Evolutionary conservation across 2,329 filamentous ascomycete species (phyloP).

Genomic region (Amylocarpus encephaloides): DNA sequence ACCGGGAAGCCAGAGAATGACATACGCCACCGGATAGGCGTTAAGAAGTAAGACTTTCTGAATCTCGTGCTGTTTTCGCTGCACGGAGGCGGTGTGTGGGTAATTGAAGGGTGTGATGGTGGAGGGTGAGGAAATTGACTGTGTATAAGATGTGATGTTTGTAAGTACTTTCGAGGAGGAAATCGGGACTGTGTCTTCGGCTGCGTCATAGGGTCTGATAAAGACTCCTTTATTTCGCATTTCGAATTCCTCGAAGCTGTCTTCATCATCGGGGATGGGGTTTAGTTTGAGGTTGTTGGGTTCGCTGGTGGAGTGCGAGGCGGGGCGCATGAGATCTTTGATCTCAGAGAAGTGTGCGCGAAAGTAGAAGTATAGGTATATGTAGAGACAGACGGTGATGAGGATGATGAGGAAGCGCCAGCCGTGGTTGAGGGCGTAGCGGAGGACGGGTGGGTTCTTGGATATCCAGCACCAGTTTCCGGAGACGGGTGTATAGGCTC

Average conservation of each 20-base stretch:
- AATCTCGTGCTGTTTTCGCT: conserved; percentile 3
- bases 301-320: neutral
- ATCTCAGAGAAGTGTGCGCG: conserved; percentile 1
- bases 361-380: conserved; percentile 32
- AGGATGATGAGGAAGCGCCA: conserved; percentile 34
- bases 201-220: neutral
- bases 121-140: neutral
- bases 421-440: conserved; percentile 35
- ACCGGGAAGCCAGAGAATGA: conserved; percentile 35
- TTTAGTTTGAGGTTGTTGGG: neutral
- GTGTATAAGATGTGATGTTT: conserved; percentile 3
- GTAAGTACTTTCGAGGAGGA: conserved; percentile 3
- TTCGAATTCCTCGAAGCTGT: conserved; percentile 1
- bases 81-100: neutral
- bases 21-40: conserved; percentile 34
- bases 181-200: neutral
- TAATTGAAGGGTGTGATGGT: neutral
- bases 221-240: conserved; percentile 1
- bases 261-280: neutral
- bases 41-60: conserved; percentile 33
- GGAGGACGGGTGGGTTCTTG: conserved; percentile 27
- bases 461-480: conserved; percentile 39
- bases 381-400: conserved; percentile 31
- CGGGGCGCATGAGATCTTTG: neutral
- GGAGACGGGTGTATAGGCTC: conserved; percentile 29